Conservation (phyloP, 1,139 yeast genomes). For the Nakaseomyces sp. region DNA sequence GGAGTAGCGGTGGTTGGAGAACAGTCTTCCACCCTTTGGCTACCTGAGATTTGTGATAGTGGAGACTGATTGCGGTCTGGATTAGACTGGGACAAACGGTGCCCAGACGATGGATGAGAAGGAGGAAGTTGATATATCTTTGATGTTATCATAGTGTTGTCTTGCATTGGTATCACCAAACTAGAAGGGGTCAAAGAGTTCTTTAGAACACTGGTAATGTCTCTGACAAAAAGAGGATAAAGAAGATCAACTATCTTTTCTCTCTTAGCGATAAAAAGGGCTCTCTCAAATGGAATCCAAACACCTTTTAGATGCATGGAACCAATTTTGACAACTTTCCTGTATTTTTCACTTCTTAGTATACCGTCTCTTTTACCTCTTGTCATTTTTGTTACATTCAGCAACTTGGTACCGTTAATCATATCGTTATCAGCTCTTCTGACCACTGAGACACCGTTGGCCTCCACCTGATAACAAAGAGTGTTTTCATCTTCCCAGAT, state of each 20-base stretch:
- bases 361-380: constrained; percentile 95
- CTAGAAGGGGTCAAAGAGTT: constrained; percentile 4
- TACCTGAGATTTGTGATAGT: neutral
- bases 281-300: constrained; percentile 95
- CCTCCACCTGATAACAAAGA: constrained; percentile 89
- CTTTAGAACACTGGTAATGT: constrained; percentile 27
- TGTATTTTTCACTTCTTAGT: constrained; percentile 73
- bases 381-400: constrained; percentile 91
- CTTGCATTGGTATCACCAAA: constrained; percentile 4
- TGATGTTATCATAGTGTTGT: constrained; percentile 2
- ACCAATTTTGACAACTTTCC: constrained; percentile 93
- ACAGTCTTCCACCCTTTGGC: neutral
- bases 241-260: constrained; percentile 80
- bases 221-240: constrained; percentile 82
- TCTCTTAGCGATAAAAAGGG: constrained; percentile 80
- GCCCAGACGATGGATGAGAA: neutral
- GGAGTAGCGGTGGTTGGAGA: neutral
- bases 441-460: constrained; percentile 82
- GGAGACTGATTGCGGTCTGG: constrained; percentile 3
- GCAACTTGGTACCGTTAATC: constrained; percentile 89
- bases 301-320: constrained; percentile 97
- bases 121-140: constrained; percentile 3
- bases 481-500: constrained; percentile 98
- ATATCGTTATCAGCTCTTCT: constrained; percentile 87
- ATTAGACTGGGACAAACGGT: neutral